A percentile compares a stretch with the other conserved stretches of the same genome.
phyloP scores from a whole-genome alignment of 805 yeast genomes.

The Candida insectorum region DNA sequence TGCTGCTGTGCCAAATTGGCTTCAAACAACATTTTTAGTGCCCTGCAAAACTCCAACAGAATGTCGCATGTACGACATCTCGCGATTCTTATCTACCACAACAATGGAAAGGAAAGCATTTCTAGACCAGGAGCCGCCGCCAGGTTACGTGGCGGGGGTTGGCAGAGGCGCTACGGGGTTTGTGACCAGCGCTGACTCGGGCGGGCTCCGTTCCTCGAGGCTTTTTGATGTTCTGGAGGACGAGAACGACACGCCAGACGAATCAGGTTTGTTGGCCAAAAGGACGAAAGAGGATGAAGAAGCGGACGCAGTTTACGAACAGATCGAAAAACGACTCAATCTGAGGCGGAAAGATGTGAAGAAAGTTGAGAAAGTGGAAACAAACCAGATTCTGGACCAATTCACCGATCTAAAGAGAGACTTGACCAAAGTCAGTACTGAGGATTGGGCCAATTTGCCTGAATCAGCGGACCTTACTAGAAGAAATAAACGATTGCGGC shows the following conservation, averaged over 20 bases:
- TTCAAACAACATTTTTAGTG: no score
- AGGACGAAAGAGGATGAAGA: conserved; percentile 60
- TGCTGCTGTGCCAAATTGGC: no score
- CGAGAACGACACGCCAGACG: conserved; percentile 26
- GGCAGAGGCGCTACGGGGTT: conserved; percentile 97
- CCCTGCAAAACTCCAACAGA: no score
- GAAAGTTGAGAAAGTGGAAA: conserved; percentile 10
- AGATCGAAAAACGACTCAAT: conserved; percentile 57
- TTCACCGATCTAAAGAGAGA: conserved; percentile 69
- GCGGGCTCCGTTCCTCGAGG: conserved; percentile 32
- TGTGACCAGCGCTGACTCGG: conserved; percentile 77
- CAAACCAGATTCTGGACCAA: conserved; percentile 27
- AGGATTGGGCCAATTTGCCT: conserved; percentile 80
- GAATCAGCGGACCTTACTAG: conserved; percentile 87
- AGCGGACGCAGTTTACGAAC: conserved; percentile 68
- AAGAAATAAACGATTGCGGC: conserved; percentile 68
- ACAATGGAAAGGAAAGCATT: conserved; percentile 61
- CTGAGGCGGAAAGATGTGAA: conserved; percentile 20
- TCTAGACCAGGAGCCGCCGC: conserved; percentile 81
- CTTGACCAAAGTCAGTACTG: conserved; percentile 54
- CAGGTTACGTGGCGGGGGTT: conserved; percentile 86
- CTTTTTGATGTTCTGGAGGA: conserved; percentile 21
- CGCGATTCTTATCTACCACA: no score
- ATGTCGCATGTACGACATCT: no score
- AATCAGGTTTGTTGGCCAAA: conserved; percentile 25